Base-by-base conservation (phyloP, 1,284 basidiomycete species). In the Pseudozyma sp. region DNA sequence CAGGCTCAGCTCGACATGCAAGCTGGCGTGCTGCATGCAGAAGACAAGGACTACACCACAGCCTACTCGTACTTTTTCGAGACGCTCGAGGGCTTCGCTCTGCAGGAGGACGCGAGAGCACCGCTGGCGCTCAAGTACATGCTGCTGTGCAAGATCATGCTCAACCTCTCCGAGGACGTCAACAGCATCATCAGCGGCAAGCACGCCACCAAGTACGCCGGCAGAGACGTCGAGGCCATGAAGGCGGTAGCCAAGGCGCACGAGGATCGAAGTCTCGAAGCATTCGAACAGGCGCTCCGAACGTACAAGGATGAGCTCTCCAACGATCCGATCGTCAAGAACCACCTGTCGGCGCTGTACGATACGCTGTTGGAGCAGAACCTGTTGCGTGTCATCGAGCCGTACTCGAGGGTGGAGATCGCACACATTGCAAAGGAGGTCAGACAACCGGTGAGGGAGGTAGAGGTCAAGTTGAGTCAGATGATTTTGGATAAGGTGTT, bases 401-500 rank as follows among this genome's bases (percentile, higher is more conserved):
- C 95, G 0, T 98, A 97, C 85, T 93, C 91, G 16, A 88, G 92
- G 8, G 92, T 99, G 17, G 94, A 99, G 86, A 89, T 99, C 33
- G 90, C 90, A 45, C 91, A 94, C 82, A 91, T 99, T 13, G 94
- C 95, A 3, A 89, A 93, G 83, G 88, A 90, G 68, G 96, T 99
- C 10, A 91, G 92, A 1, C 94, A 97, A 86, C 92, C 92, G 13
- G 87, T 93, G 44, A 91, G 94, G 80, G 91, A 91, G n/a, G 94
- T 99, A 7, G 97, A 99, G 86, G 89, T 91, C 24, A 99, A 97
- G 94, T 86, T 99, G 53, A 94, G 92, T 51, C 96, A 98, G 85
- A 98, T 99, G 96, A 98, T 99, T 72, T 87, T 99, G 44, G 96
- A 99, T 85, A 95, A 96, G 80, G 90, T 95, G 0, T 90, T 99